Conservation (phyloP, 768 basidiomycete species). For the Lepiota brunneoincarnata region DNA sequence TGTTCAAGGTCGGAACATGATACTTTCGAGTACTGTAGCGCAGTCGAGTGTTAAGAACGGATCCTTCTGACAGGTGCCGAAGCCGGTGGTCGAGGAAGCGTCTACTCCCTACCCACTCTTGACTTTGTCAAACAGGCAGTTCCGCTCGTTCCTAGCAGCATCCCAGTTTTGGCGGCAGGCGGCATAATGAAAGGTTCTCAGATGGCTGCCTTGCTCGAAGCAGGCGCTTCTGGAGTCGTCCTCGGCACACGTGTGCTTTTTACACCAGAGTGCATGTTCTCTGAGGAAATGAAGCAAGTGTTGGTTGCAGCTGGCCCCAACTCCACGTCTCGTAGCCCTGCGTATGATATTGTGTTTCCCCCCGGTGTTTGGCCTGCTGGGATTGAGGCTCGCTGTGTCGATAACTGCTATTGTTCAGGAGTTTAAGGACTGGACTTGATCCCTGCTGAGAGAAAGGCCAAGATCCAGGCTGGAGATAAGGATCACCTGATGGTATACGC, state of each 20-base stretch:
- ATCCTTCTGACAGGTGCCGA: too few species aligned
- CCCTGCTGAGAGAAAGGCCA: background rate
- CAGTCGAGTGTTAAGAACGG: too few species aligned
- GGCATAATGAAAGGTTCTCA: too few species aligned
- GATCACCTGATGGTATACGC: background rate
- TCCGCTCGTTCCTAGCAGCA: constrained; percentile 35
- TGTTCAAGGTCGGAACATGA: constrained; percentile 50
- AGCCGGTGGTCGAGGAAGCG: too few species aligned
- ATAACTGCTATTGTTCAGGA: constrained; percentile 34
- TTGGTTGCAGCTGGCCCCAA: constrained; percentile 22
- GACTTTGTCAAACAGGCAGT: constrained; percentile 40
- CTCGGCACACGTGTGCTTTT: constrained; percentile 59
- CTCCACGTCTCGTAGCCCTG: constrained; percentile 37
- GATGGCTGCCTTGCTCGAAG: constrained; percentile 46
- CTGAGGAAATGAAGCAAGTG: constrained; percentile 20
- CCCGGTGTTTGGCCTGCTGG: constrained; percentile 41
- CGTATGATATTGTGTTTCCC: constrained; percentile 40
- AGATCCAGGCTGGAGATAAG: background rate
- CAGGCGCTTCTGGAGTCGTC: constrained; percentile 53
- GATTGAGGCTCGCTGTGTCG: constrained; percentile 43
- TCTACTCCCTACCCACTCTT: constrained; percentile 45
- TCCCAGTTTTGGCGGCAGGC: constrained; percentile 50
- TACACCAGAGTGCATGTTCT: constrained; percentile 42
- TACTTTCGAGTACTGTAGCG: too few species aligned
- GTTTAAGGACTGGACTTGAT: constrained; percentile 8